Base-by-base conservation (phyloP, 2,329 filamentous ascomycete genomes). In the Aspergillus thermomutatus region DNA sequence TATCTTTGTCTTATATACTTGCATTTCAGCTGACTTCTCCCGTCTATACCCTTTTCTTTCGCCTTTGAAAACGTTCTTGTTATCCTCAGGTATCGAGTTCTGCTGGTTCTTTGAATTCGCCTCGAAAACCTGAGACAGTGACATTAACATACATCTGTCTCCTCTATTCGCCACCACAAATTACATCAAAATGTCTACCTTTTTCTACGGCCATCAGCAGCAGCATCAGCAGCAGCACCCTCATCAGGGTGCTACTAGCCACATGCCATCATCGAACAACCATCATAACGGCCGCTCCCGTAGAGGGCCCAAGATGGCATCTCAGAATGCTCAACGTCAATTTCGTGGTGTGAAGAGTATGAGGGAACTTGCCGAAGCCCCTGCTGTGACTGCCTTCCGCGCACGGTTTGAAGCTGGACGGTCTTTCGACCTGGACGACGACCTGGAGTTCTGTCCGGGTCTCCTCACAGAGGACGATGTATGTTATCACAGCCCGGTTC, bases 381-480 rank as follows among this genome's bases (percentile, higher is more conserved):
- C 86, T 21, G 84, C 87, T 51, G 81, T 95, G 58, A 83, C 84
- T 59, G 86, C 87, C 61, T 97, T 96, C 80, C 89, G 93, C 66
- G 86, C 86, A 65, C 88, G 92, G 71, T 96, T 96, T 66, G 92
- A 97, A 79, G 90, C 91, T 62, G 91, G 90, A 58, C 87, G 92
- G 58, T 96, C 92, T 9, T 97, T 97, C 70, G 93, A 97, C 67
- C 83, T 97, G 60, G 93, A 97, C 70, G 93, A 97, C 73, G 93
- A 97, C 74, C 83, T 96, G 78, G 89, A 96, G 76, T 97, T 97
- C 77, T 97, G 92, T 78, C 93, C 93, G 61, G 87, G 88, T 73
- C 84, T 97, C 66, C 81, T 97, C 79, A 96, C 92, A 37, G 92
- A 97, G 78, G 92, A 85, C 77, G 92, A 96, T 86, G 92, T 96